Conservation (phyloP, 805 yeast species). For the Starmera caribaea region DNA sequence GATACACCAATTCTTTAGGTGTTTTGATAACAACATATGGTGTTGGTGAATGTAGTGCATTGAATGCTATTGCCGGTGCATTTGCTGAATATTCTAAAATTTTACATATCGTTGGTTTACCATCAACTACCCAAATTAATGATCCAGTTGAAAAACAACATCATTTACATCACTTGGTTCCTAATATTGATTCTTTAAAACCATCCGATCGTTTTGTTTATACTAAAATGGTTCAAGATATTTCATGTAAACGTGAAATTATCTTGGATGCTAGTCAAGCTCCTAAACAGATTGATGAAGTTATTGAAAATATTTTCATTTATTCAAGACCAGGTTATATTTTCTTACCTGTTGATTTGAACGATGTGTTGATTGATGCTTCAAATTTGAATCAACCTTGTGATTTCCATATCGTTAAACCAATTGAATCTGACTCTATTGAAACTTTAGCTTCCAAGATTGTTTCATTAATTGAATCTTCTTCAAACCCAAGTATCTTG, state of each 20-base stretch:
- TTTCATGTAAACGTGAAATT: slow-evolving; percentile 46
- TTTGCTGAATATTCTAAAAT: slow-evolving; percentile 75
- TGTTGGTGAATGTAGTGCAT: slow-evolving; percentile 81
- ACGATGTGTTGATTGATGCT: slow-evolving; percentile 32
- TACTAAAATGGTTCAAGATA: slow-evolving; percentile 47
- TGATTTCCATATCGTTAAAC: slow-evolving; percentile 15
- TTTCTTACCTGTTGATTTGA: slow-evolving; percentile 66
- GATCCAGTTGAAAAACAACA: slow-evolving; percentile 12
- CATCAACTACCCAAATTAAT: slow-evolving; percentile 20
- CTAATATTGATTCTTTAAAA: slow-evolving; percentile 33
- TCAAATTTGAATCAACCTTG: slow-evolving; percentile 26
- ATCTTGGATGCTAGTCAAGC: slow-evolving; percentile 36
- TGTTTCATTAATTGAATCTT: slow-evolving; percentile 37
- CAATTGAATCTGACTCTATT: slow-evolving; percentile 17
- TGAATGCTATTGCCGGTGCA: slow-evolving; percentile 78
- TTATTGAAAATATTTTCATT: slow-evolving; percentile 43
- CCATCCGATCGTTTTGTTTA: slow-evolving; percentile 61
- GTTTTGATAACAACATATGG: slow-evolving; percentile 66
- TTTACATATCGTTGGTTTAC: slow-evolving; percentile 75
- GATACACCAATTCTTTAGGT: slow-evolving; percentile 53
- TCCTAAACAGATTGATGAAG: slow-evolving; percentile 55
- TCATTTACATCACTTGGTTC: slow-evolving; percentile 54
- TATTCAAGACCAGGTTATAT: slow-evolving; percentile 75
- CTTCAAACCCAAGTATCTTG: slow-evolving; percentile 54
- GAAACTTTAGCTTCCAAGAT: slow-evolving; percentile 33